Evolutionary conservation across 2,329 filamentous ascomycete genomes (phyloP), one percentile per base, ranked within the genome.

Genomic region (Aureobasidium musti): DNA sequence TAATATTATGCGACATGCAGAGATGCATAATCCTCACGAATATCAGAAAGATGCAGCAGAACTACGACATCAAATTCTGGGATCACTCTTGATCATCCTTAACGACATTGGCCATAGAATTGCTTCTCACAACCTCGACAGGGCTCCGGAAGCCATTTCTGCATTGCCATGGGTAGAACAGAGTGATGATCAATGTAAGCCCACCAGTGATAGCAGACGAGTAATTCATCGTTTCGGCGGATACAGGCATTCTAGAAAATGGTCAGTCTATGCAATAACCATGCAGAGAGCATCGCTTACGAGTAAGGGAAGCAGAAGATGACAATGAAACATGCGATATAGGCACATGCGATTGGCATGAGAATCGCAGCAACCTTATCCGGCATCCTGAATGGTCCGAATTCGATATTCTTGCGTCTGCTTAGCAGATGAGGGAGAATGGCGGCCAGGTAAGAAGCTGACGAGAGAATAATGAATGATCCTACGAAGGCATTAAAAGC

Each of bases 401-500:
- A 85, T 0, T 77, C 74, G 67, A 89, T 72, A 66, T 80, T 70
- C n/a, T 68, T 71, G 10, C 80, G 71, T 19, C 76, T 69, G 1
- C 76, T 76, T 1, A 81, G 68, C 39, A 81, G 67, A 61, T 82
- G 77, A 11, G 80, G 80, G 1, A 90, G 75, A 64, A 91, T 87
- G 7, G 87, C 86, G 0, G 85, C 84, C 2, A 89, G 78, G 73
- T 88, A 91, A 0, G 85, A 87, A 11, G 83, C 72, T 0, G 82
- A 82, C 3, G 79, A 78, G 0, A 87, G 78, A 17, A 87, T 80
- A 63, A 86, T 81, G 73, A 86, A 87, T 0, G 80, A 83, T 11
- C 86, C 86, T 8, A 90, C 84, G 30, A 91, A 85, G 0, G 88
- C 88, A 49, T 85, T 83, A 77, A 91, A 91, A 0, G 89, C 89